Percentiles rank a stretch among this genome's conserved stretches.
These are phyloP conservation scores for Schwanniomyces pseudopolymorphus DNA, from an alignment of 805 yeast species.

Conservation along the genomic window DNA sequence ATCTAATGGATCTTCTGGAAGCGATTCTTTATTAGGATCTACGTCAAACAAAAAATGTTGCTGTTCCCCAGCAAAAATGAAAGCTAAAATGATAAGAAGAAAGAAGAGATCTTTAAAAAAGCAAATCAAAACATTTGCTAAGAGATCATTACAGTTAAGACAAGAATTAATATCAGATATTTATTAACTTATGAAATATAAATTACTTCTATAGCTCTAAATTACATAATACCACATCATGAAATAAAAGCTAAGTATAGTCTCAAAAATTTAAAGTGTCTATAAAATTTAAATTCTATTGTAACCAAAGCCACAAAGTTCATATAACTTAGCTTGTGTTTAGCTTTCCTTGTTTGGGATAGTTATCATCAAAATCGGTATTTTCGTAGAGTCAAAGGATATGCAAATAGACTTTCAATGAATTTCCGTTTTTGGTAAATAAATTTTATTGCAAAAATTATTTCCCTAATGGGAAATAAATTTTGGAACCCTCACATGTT, in stretches of 20 bases:
- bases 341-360: neutral
- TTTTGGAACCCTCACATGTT: neutral
- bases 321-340: neutral
- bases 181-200: neutral
- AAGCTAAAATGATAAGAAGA: constrained; percentile 16
- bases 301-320: neutral
- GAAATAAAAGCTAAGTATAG: neutral
- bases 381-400: neutral
- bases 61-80: constrained; percentile 17
- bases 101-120: constrained; percentile 24
- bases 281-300: neutral
- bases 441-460: neutral
- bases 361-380: constrained; percentile 1
- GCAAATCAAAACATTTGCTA: constrained; percentile 17
- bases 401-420: neutral
- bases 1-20: constrained; percentile 6
- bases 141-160: constrained; percentile 20
- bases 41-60: constrained; percentile 21
- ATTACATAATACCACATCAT: neutral
- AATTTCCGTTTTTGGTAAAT: constrained; percentile 7
- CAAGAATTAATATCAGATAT: constrained; percentile 4
- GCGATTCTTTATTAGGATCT: constrained; percentile 9
- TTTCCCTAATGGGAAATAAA: constrained; percentile 5
- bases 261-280: neutral
- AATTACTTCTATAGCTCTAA: too few species aligned